Percentiles rank a stretch among this genome's conserved stretches.
phyloP scores from a whole-genome alignment of 2,329 filamentous ascomycete genomes.

The Bipolaris zeicola region DNA sequence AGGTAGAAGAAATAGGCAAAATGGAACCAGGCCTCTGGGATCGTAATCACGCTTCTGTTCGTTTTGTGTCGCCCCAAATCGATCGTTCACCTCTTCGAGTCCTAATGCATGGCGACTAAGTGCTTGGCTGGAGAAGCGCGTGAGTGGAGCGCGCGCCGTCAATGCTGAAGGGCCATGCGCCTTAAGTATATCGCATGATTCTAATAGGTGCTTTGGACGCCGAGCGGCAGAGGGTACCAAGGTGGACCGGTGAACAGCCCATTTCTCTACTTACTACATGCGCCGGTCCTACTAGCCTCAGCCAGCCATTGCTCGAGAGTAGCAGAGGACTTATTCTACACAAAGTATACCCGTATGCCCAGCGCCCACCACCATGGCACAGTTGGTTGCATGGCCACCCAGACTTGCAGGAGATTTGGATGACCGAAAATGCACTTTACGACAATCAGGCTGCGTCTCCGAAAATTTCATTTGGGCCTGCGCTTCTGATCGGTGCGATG shows the following conservation, averaged over 20 bases:
- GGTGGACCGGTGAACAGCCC: not conserved
- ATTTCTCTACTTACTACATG: not conserved
- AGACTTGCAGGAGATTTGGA: not conserved
- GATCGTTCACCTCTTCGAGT: not conserved
- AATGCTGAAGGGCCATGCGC: not conserved
- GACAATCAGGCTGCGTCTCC: not conserved
- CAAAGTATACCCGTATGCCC: not conserved
- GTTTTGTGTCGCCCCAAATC: not conserved
- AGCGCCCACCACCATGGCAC: not conserved
- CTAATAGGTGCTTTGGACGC: not conserved
- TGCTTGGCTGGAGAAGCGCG: not conserved
- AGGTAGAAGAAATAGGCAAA: not conserved
- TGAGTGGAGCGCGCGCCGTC: not conserved
- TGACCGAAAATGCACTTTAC: not conserved
- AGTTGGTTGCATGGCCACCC: not conserved
- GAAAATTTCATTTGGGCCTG: not conserved
- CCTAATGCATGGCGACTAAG: not conserved
- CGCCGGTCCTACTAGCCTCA: constrained; percentile 4
- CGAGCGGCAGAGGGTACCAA: not conserved
- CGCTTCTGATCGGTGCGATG: not conserved
- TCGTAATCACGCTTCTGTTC: not conserved
- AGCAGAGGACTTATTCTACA: too few species aligned
- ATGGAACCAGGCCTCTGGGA: constrained; percentile 1
- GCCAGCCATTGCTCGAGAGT: not conserved
- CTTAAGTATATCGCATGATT: not conserved